These are phyloP conservation scores for Colletotrichum sp. DNA, from an alignment of 2,329 filamentous ascomycete genomes.

Conservation along the genomic window DNA sequence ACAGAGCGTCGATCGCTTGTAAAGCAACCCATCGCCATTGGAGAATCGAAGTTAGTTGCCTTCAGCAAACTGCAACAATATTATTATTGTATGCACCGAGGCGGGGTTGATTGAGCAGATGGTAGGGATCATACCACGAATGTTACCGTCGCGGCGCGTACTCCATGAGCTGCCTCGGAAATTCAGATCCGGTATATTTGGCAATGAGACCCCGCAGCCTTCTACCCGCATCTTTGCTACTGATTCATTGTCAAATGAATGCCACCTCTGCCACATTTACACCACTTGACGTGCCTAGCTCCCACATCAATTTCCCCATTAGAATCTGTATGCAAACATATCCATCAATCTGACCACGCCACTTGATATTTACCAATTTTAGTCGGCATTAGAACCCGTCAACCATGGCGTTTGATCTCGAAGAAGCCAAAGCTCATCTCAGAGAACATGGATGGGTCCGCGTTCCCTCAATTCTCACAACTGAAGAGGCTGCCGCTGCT, in stretches of 20 bases:
- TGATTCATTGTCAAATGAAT: not conserved
- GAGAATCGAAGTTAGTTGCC: not conserved
- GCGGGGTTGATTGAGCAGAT: not conserved
- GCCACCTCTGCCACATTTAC: not conserved
- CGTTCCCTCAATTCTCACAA: not conserved
- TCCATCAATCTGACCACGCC: rapidly evolving
- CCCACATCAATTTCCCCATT: too few relatives aligned
- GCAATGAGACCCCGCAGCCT: rapidly evolving
- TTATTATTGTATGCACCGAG: rapidly evolving
- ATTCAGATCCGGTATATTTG: not conserved
- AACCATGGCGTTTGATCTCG: not conserved
- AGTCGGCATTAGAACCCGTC: not conserved
- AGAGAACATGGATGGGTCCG: not conserved
- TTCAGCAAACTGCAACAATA: not conserved
- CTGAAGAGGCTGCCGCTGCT: not conserved
- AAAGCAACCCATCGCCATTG: not conserved
- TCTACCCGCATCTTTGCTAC: not conserved
- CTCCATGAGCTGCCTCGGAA: not conserved
- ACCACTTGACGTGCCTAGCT: not conserved
- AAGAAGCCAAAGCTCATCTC: not conserved
- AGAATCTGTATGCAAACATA: not conserved
- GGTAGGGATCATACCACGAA: not conserved
- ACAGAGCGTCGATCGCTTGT: not conserved
- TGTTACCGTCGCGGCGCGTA: not conserved
- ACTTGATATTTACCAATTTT: rapidly evolving